Evolutionary conservation across 139 green algal species (phyloP), one percentile per base, ranked within the genome.

Genomic region (Pseudopediastrum boryanum): DNA sequence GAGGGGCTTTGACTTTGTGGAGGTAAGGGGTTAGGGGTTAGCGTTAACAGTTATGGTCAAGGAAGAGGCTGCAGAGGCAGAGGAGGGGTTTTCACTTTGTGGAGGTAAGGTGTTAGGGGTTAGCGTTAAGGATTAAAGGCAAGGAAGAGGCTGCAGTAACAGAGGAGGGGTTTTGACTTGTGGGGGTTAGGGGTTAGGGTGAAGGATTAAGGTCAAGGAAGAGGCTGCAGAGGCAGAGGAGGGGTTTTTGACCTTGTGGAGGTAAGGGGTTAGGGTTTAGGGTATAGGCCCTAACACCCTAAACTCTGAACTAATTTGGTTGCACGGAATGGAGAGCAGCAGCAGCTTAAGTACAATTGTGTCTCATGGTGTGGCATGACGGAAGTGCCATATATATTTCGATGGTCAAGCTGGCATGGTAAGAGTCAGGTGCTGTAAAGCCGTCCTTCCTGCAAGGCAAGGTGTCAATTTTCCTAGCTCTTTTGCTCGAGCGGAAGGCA

Each of bases 51-150:
- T 94, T 94, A n/a, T n/a, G 25, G 64, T 25, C 64, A 10, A 2
- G 64, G 62, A 35, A 70, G 27, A 38, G 62, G 29, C 63, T 35
- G 2, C 16, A 52, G 71, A 36, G 71, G 8, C 46, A 39, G 42
- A 54, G 63, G 8, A 54, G 77, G 39, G 77, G 58, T 16, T 38
- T 74, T 31, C 38, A 66, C 36, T 82, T 68, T 76, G 63, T 82
- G 6, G 50, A 68, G 23, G 59, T 68, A 27, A 42, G 59, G 21
- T 12, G 23, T 68, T n/a, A 12, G 16, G 16, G 31, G n/a, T 42
- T 25, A 16, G 59, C 31, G 59, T 68, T 88, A 94, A 48, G 84
- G 90, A 13, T 94, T 94, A n/a, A n/a, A 25, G 64, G 36, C 64
- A 10, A 2, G 64, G 62, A 35, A 70, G 27, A 38, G 62, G 29